Percentiles rank a stretch among this genome's conserved stretches.
phyloP scores from a whole-genome alignment of 1,284 basidiomycete genomes.

The Sanghuangporus baumii region DNA sequence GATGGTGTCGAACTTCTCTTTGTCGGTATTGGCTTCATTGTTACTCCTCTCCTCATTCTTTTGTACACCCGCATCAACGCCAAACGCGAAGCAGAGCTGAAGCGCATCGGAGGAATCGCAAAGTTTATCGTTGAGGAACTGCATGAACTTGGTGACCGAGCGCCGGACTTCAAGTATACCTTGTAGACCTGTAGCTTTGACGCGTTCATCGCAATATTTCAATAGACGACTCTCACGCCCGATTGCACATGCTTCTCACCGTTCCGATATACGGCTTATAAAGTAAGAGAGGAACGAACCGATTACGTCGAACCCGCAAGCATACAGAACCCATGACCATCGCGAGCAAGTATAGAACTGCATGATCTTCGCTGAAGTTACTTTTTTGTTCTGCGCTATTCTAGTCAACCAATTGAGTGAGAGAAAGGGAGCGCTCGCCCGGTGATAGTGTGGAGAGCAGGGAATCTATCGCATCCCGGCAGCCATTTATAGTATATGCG shows the following conservation, averaged over 20 bases:
- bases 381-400: no score
- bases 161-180: constrained; percentile 18
- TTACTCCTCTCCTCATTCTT: constrained; percentile 42
- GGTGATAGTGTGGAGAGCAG: no score
- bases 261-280: neutral
- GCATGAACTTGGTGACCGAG: constrained; percentile 28
- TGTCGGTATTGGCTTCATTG: constrained; percentile 55
- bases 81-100: constrained; percentile 25
- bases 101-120: constrained; percentile 32
- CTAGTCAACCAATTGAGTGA: no score
- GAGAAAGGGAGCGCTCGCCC: no score
- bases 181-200: constrained; percentile 27
- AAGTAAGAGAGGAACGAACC: no score
- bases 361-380: no score
- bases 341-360: no score
- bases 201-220: neutral
- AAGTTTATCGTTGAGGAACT: constrained; percentile 22
- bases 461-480: no score
- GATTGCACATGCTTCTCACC: neutral
- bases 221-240: neutral
- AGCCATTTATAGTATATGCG: no score
- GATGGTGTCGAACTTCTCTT: constrained; percentile 67
- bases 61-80: constrained; percentile 52
- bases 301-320: no score
- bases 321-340: no score